These are phyloP conservation scores for Exophiala lecanii-corni DNA, from an alignment of 2,329 filamentous ascomycete genomes.

Conservation along the genomic window DNA sequence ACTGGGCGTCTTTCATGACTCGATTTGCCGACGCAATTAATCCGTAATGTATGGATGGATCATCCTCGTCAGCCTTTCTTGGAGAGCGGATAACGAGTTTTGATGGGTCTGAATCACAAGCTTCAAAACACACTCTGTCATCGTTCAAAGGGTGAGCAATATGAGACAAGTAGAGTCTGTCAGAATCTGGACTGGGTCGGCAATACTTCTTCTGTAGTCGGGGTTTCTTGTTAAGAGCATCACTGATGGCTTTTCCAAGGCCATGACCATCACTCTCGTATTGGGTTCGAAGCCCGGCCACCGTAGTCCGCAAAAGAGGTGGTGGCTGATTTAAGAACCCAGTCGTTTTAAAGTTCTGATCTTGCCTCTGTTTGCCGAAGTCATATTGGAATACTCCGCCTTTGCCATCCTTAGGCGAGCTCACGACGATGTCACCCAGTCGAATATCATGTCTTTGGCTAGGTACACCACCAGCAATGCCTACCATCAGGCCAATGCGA, in stretches of 20 bases:
- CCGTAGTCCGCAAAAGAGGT: constrained; percentile 14
- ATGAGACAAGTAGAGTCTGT: constrained; percentile 14
- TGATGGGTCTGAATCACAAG: constrained; percentile 9
- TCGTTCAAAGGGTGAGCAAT: constrained; percentile 11
- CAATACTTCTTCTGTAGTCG: constrained; percentile 10
- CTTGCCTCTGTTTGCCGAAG: constrained; percentile 25
- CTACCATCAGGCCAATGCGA: constrained; percentile 41
- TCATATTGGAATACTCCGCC: constrained; percentile 31
- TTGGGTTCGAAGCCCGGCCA: constrained; percentile 5
- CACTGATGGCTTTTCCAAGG: constrained; percentile 5
- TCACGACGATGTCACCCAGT: constrained; percentile 31
- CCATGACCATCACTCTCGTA: constrained; percentile 16
- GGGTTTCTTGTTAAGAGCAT: background rate
- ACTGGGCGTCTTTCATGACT: constrained; percentile 21
- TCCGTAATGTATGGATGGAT: constrained; percentile 34
- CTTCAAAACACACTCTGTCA: constrained; percentile 2
- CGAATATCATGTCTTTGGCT: constrained; percentile 29
- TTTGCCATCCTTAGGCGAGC: constrained; percentile 14
- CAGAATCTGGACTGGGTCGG: constrained; percentile 11
- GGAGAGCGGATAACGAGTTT: constrained; percentile 7
- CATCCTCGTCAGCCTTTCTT: constrained; percentile 10
- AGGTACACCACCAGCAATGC: constrained; percentile 36
- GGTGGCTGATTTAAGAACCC: constrained; percentile 22
- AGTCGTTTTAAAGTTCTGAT: constrained; percentile 20
- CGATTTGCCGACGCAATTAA: constrained; percentile 28